Evolutionary conservation across 1,139 yeast genomes (phyloP), one percentile per base, ranked within the genome.

Genomic region (Suhomyces terraborum): DNA sequence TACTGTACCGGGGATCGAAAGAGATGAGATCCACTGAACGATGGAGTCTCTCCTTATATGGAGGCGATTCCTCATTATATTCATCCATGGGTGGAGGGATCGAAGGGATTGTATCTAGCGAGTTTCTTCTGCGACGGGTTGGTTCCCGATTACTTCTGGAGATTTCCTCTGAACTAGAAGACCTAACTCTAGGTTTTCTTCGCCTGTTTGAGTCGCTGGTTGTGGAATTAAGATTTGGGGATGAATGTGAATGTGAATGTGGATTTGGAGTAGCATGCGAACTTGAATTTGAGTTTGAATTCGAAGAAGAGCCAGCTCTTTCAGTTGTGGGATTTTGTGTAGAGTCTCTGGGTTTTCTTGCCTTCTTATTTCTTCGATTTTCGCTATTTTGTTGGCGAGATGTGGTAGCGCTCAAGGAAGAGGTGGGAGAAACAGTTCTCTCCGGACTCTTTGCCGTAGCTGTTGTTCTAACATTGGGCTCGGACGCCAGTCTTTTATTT

Each of bases 21-120:
- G 75, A 69, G 14, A 72, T 48, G 25, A 69, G 50, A 45, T 72
- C 77, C 12, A 64, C 55, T 39, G 56, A 55, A 33, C 59, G 58
- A 43, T 71, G 74, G 27, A 72, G 62, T 8, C 54, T 55, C 17
- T 64, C 71, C 27, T 63, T 55, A 46, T 71, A 72, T 1, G 75
- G 70, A 3, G 77, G 77, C 2, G 64, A 55, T 13, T 49, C 32
- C 20, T 22, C 40, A 10, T 23, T 36, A 29, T 41, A 44, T 24
- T 44, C 47, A 29, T 44, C 47, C 43, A 37, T 38, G 21, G 47
- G 48, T 6, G 48, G 47, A 4, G 46, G 48, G 17, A 45, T 37
- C 19, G 48, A 40, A 4, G 48, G 48, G 10, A 40, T 40, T 14
- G 44, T 36, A 23, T 43, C 44, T 8, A 40, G 34, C 10, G 46